Evolutionary conservation across 2,329 filamentous ascomycete species (phyloP), one percentile per base, ranked within the genome.

Genomic region (Gremmenia infestans): DNA sequence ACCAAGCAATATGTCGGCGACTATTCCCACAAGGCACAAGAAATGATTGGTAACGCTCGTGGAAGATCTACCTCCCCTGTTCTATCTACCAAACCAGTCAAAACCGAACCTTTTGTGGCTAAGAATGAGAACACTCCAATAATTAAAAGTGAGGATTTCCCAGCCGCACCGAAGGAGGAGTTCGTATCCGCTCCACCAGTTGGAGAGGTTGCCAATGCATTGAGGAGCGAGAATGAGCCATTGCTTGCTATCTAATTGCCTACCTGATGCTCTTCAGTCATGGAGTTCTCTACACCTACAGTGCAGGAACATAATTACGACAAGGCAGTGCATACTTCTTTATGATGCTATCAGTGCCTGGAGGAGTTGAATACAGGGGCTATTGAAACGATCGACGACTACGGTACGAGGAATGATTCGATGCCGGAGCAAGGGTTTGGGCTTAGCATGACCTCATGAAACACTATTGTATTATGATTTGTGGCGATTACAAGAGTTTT

Each of bases 1-100:
- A 82, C 83, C 67, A 87, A 87, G 78, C 80, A 85, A 70, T 86
- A 87, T 67, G 78, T 85, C 66, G 83, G 81, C 42, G 83, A 88
- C 68, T 86, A 87, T 72, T 83, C 83, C 28, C 76, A 78, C 69
- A 87, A 87, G 78, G 83, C 85, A 54, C 83, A 86, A 73, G 76
- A 81, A 64, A 75, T 86, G 69, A 77, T 87, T 63, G 77, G 79
- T 56, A 78, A 78, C 64, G 66, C 65, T 35, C 64, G 67, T 48
- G 62, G 60, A 49, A 64, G 67, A 52, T 68, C 66, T 12, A 50
- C 52, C 14, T 70, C 68, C 3, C 67, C 67, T 50, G 52, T 55
- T 8, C 58, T 59, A 15, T 58, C 59, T 22, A 52, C 56, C 25
- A 65, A 64, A 49, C 56, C 64, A 40, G 53, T 54, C n/a, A 63